A percentile compares a stretch with the other conserved stretches of the same genome.
These are phyloP conservation scores for Datisca glomerata DNA, from an alignment of 306 rosid genomes.

Conservation along the genomic window DNA sequence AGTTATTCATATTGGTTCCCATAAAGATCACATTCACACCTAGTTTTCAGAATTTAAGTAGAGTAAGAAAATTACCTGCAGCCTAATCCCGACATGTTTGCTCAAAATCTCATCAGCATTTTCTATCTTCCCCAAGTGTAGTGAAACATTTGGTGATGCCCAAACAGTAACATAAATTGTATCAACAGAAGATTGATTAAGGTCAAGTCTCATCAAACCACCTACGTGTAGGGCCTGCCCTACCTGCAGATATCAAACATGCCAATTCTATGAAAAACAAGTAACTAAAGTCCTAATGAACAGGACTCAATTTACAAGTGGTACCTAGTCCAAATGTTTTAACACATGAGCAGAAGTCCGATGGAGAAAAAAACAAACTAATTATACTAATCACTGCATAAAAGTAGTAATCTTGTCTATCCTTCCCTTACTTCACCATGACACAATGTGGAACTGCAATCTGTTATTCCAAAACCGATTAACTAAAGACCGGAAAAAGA, in stretches of 20 bases:
- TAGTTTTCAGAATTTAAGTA: not conserved
- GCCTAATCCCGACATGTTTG: slow-evolving; percentile 66
- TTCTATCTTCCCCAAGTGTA: slow-evolving; percentile 85
- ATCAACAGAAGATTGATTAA: slow-evolving; percentile 54
- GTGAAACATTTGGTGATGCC: slow-evolving; percentile 77
- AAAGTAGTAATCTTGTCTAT: too few species aligned
- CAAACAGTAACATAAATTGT: slow-evolving; percentile 79
- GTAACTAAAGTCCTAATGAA: too few species aligned
- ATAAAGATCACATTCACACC: not conserved
- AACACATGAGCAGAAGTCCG: too few species aligned
- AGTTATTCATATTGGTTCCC: too few species aligned
- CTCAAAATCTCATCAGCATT: slow-evolving; percentile 81
- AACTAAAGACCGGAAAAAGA: too few species aligned
- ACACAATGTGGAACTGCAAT: too few species aligned
- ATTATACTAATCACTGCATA: too few species aligned
- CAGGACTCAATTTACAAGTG: too few species aligned
- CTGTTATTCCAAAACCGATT: too few species aligned
- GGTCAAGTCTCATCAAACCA: slow-evolving; percentile 73
- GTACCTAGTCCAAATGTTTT: too few species aligned
- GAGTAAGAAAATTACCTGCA: slow-evolving; percentile 48
- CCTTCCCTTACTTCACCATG: too few species aligned
- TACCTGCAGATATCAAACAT: slow-evolving; percentile 38
- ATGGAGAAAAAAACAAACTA: too few species aligned
- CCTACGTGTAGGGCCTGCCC: slow-evolving; percentile 76
- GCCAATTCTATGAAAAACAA: not conserved